phyloP scores from a whole-genome alignment of 2,329 filamentous ascomycete genomes.

The Scytalidium sp. region DNA sequence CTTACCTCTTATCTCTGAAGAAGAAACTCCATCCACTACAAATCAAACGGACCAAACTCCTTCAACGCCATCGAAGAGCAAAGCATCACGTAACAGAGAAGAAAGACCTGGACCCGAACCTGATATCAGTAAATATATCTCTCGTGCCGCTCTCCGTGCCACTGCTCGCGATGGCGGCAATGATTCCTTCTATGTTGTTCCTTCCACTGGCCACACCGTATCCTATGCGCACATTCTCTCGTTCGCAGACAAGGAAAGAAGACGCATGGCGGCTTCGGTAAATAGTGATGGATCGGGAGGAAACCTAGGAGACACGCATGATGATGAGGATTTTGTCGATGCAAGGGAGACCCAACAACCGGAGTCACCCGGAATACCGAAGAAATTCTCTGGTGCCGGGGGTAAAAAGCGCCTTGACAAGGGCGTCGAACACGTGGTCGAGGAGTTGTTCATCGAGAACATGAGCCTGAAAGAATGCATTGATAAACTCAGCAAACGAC shows the following conservation, averaged over 20 bases:
- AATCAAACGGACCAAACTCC: slow-evolving; percentile 12
- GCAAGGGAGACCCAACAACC: slow-evolving; percentile 63
- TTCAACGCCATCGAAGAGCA: slow-evolving; percentile 31
- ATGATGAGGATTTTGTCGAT: slow-evolving; percentile 87
- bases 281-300: slow-evolving; percentile 33
- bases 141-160: slow-evolving; percentile 77
- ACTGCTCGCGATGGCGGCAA: slow-evolving; percentile 65
- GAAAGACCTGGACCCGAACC: slow-evolving; percentile 51
- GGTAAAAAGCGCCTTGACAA: slow-evolving; percentile 38
- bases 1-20: slow-evolving; percentile 66
- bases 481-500: slow-evolving; percentile 79
- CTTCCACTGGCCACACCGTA: slow-evolving; percentile 84
- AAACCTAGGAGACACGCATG: slow-evolving; percentile 47
- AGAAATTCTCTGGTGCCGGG: slow-evolving; percentile 24
- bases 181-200: slow-evolving; percentile 93
- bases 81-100: slow-evolving; percentile 27
- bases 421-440: slow-evolving; percentile 65
- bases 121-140: slow-evolving; percentile 81
- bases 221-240: slow-evolving; percentile 89
- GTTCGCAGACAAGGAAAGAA: slow-evolving; percentile 64
- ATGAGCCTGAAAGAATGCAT: slow-evolving; percentile 79
- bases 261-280: slow-evolving; percentile 51
- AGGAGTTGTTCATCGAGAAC: slow-evolving; percentile 89
- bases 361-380: slow-evolving; percentile 39
- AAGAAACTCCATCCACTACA: slow-evolving; percentile 29